Base-by-base conservation (phyloP, 1,139 yeast genomes). In the Diutina mesorugosa region DNA sequence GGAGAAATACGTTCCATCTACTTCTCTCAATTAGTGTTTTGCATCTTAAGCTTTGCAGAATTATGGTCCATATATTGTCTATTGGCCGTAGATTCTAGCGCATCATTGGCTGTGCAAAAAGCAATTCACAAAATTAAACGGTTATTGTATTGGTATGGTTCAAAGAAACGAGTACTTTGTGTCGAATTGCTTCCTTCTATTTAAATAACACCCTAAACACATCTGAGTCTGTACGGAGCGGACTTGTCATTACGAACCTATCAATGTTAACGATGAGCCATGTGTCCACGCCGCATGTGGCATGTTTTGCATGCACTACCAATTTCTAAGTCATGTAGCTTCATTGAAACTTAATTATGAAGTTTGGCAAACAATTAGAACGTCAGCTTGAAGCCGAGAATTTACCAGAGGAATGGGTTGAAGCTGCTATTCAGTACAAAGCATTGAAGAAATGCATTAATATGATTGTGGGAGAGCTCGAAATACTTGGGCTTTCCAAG, bases 321-420 rank as follows among this genome's bases (percentile, higher is more conserved):
- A 35, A 35, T 35, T 32, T 35, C 41, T 35, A 35, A 35, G 41
- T 35, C 41, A 35, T 35, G 41, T 35, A 35, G 41, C 10, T 35
- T 35, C 6, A 35, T 35, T 35, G 14, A 35, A 35, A 9, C 41
- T 35, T 35, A 35, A 35, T 35, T 10, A 84, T 84, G 93, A 86
- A 86, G 75, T 86, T 86, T 67, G 91, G 89, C 7, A 86, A 86
- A 66, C 78, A 80, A 6, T 79, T 85, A 59, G 85, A 86, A 64
- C 83, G 83, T 62, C 78, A 83, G 1, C 73, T 86, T 35, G 74
- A 73, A 45, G 84, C 80, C 58, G 86, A 83, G 54, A 78, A 79
- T 6, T 73, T 86, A 45, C 93, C 93, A 3, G 77, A 74, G 48
- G 85, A 83, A 48, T 86, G 93, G 93, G 72, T 80, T 0, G 79